These are phyloP conservation scores for Funneliformis mosseae DNA, from an alignment of 192 early-diverging fungal species.

Conservation along the genomic window DNA sequence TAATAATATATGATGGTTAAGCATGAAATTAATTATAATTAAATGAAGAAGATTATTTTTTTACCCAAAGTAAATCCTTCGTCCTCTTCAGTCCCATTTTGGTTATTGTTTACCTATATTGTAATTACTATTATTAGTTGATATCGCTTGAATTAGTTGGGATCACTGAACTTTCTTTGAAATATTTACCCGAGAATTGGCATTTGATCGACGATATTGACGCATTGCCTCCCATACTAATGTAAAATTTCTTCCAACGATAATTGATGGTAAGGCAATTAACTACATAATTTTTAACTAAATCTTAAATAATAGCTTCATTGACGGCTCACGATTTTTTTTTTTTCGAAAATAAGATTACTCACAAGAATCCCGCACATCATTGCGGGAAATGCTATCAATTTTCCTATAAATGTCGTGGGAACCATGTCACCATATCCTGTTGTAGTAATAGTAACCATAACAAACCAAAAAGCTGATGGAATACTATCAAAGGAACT, in stretches of 20 bases:
- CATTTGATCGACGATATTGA: constrained; percentile 40
- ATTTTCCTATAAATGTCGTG: constrained; percentile 75
- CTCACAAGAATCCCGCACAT: constrained; percentile 72
- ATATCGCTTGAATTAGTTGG: neutral
- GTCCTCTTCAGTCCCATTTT: neutral
- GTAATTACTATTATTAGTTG: neutral
- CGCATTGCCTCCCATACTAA: constrained; percentile 80
- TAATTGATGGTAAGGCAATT: constrained; percentile 82
- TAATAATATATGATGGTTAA: neutral
- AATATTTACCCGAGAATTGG: constrained; percentile 33
- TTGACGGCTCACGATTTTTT: neutral
- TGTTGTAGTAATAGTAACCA: constrained; percentile 81
- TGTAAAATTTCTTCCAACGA: constrained; percentile 82
- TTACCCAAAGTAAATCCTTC: constrained; percentile 17
- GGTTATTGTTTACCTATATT: constrained; percentile 6
- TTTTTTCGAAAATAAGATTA: neutral
- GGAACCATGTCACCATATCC: constrained; percentile 83
- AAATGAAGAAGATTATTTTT: neutral
- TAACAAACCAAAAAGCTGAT: constrained; percentile 74
- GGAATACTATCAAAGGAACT: constrained; percentile 78
- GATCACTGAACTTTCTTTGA: neutral
- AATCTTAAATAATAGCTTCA: neutral
- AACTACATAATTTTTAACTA: constrained; percentile 45
- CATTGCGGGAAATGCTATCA: constrained; percentile 81
- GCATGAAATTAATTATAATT: neutral